Base-by-base conservation (phyloP, 345 rosid genomes). In the Hypericum perforatum region DNA sequence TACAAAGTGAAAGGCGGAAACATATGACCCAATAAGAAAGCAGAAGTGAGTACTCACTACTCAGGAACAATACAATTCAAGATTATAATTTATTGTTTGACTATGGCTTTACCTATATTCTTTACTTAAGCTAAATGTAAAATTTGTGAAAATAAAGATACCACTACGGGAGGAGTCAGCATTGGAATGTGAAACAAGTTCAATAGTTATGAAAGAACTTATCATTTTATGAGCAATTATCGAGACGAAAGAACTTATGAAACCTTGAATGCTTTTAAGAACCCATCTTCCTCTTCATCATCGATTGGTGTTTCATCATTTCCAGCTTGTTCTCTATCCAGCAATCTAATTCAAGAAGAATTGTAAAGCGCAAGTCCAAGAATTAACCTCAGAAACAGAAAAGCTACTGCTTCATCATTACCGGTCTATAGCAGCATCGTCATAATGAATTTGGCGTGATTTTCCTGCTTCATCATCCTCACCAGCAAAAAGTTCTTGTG, bases 191-290 rank as follows among this genome's bases (percentile, higher is more conserved):
- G 32, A 22, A 22, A 22, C 32, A 22, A 22, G 32, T 22, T 22
- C 32, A 22, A 22, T 22, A 22, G 32, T 22, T 4, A 22, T 4
- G 38, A 11, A 52, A 41, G 42, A 13, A 47, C 13, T 22, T 13
- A 64, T 51, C n/a, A n/a, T n/a, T n/a, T n/a, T n/a, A n/a, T n/a
- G n/a, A n/a, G n/a, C n/a, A n/a, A n/a, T 40, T 32, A 48, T 22
- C 32, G 32, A 22, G 32, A 22, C 32, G 38, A 11, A 52, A 41
- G 42, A 13, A 47, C 13, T 22, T 13, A 64, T 51, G 22, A 41
- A 50, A 94, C 99, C 99, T 94, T 94, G 73, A 94, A 94, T 16
- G 99, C 99, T 71, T 89, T 94, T 70, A 94, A 78, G 77, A 94
- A 82, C 59, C 92, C 94, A 70, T 94, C 82, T 61, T 86, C 99